Evolutionary conservation across 176 grass and related monocot genomes (phyloP).

Genomic region (Eremochloa ophiuroides): DNA sequence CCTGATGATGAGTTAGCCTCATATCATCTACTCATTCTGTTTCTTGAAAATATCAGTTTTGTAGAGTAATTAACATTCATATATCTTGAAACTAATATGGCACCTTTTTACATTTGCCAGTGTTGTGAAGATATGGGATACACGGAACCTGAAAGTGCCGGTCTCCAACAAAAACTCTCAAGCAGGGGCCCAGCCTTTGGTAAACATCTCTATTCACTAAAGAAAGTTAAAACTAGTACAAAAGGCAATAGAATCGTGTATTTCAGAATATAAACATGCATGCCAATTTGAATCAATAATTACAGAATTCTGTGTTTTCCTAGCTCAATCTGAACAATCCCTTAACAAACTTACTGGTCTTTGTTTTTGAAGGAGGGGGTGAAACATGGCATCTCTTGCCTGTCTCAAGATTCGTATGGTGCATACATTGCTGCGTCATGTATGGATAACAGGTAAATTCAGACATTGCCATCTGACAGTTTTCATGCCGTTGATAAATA

Average conservation of each 20-base stretch:
- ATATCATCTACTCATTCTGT: not conserved
- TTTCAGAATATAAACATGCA: not conserved
- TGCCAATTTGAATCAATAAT: not conserved
- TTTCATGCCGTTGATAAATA: not conserved
- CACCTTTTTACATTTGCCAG: constrained; percentile 28
- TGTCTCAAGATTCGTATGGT: constrained; percentile 85
- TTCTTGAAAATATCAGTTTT: not conserved
- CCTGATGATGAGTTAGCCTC: not conserved
- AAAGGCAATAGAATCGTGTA: too few species aligned
- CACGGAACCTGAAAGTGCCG: constrained; percentile 64
- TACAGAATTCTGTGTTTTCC: not conserved
- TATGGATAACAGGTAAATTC: constrained; percentile 82
- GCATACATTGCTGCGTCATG: constrained; percentile 74
- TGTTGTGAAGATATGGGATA: constrained; percentile 96
- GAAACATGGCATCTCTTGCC: constrained; percentile 83
- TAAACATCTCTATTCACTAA: constrained; percentile 20
- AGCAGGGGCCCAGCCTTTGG: constrained; percentile 42
- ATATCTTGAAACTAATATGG: not conserved
- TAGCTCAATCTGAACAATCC: not conserved
- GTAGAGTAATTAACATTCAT: not conserved
- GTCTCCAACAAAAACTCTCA: constrained; percentile 46
- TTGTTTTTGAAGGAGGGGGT: constrained; percentile 57
- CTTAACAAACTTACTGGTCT: not conserved
- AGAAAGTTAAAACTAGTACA: not conserved
- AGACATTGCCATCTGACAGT: not conserved